Evolutionary conservation across 352 stramenopile species (phyloP).

Genomic region (Phytophthora uliginosa): DNA sequence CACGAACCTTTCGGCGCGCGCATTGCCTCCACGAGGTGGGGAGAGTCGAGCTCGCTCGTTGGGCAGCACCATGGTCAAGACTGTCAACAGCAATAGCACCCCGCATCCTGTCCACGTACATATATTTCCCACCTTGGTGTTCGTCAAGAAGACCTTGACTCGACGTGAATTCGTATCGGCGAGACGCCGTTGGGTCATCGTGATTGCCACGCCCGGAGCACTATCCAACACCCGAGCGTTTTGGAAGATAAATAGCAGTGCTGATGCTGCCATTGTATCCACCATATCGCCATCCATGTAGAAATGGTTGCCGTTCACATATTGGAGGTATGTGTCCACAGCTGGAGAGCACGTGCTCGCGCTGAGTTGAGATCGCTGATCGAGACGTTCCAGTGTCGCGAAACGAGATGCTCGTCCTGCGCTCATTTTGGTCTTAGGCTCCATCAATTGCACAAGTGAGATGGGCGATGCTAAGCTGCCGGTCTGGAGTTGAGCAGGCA

Average conservation of each 20-base stretch:
- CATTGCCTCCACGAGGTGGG: conserved; percentile 59
- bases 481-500: conserved; percentile 32
- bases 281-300: conserved; percentile 36
- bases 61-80: conserved; percentile 57
- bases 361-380: conserved; percentile 16
- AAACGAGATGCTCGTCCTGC: conserved; percentile 19
- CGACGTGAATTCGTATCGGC: conserved; percentile 27
- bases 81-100: conserved; percentile 54
- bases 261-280: conserved; percentile 54
- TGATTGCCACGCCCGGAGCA: conserved; percentile 21
- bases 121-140: conserved; percentile 65
- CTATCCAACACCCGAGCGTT: conserved; percentile 47
- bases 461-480: conserved; percentile 17
- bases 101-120: conserved; percentile 59
- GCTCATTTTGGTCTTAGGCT: conserved; percentile 35
- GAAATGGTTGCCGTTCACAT: conserved; percentile 42
- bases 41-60: conserved; percentile 63
- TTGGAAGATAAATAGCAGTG: conserved; percentile 67
- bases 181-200: conserved; percentile 38
- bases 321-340: conserved; percentile 50
- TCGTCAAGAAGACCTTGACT: conserved; percentile 62
- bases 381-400: conserved; percentile 29
- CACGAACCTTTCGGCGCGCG: conserved; percentile 71
- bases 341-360: conserved; percentile 18
- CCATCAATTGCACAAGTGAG: conserved; percentile 49